Base-by-base conservation (phyloP, 768 basidiomycete genomes). In the Tephrocybe sp. region DNA sequence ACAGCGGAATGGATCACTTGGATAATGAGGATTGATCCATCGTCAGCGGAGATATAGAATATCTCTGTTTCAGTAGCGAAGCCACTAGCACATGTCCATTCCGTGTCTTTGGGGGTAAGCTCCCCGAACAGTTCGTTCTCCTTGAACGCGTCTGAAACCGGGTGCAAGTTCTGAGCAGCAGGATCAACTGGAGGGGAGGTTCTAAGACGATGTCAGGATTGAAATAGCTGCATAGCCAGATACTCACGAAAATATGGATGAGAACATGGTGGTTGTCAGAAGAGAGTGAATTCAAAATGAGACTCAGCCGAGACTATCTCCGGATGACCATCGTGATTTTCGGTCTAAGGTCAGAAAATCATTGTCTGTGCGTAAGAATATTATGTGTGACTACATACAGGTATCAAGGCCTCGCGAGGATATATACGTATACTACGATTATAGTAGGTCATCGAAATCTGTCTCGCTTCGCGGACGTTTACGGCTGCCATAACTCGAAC, bases 61-160 rank as follows among this genome's bases (percentile, higher is more conserved):
- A 65, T 76, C 64, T 97, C 92, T 0, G 95, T 97, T 67, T 98
- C 97, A 0, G 93, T 87, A 21, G 81, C 78, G 65, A 98, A 95
- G 1, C 94, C 92, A 42, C 82, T 75, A 38, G 83, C 73, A 65
- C 89, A 92, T 24, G 80, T 63, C 93, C 92, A 95, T 63, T 89
- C 85, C 25, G 80, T 79, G 66, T 95, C 93, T 58, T 77, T 78
- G 16, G 78, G 69, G 56, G 81, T 80, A 48, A 95, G 82, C 57
- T 83, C 79, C n/a, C 91, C 91, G 54, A 81, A 84, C 40, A 86
- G 67, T 57, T 89, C 80, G 6, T 75, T 71, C 11, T 75, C 70
- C 37, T 76, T 65, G 58, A 74, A 69, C 30, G 69, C 73, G n/a
- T 77, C 74, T 4, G 90, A 83, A 52, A 94, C 87, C 3, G 94